These are phyloP conservation scores for Arthrobotrys iridis DNA, from an alignment of 2,329 filamentous ascomycete genomes.

Conservation along the genomic window DNA sequence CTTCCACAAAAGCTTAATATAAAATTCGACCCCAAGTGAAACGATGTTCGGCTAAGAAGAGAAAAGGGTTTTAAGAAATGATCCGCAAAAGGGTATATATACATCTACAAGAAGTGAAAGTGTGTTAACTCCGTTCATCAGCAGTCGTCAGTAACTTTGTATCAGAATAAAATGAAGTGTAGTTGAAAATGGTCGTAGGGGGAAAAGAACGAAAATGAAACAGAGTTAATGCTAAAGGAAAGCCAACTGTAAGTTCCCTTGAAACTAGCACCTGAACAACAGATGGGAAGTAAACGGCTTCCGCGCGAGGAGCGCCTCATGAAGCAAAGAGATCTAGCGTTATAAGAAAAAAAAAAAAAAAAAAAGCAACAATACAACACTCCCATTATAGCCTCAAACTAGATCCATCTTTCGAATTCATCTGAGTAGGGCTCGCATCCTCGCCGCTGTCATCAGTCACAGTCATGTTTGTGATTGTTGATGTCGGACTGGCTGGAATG, in stretches of 20 bases:
- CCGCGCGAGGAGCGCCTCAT: too few species aligned
- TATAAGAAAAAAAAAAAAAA: conserved; percentile 6
- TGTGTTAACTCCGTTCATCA: conserved; percentile 35
- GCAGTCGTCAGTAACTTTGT: conserved; percentile 31
- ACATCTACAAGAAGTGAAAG: conserved; percentile 47
- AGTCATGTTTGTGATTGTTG: conserved; percentile 22
- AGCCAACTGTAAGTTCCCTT: too few species aligned
- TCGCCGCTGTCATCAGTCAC: conserved; percentile 31
- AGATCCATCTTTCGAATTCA: not conserved
- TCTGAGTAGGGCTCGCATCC: conserved; percentile 16
- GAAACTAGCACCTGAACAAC: too few species aligned
- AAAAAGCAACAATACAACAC: not conserved
- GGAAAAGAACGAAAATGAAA: not conserved
- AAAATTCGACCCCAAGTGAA: too few species aligned
- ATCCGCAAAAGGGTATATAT: conserved; percentile 21
- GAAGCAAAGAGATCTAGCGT: not conserved
- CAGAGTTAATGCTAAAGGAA: too few species aligned
- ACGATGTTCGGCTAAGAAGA: conserved; percentile 9
- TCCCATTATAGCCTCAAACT: not conserved
- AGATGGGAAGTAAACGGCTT: too few species aligned
- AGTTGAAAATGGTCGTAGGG: not conserved
- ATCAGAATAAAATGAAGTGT: not conserved
- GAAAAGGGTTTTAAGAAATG: not conserved
- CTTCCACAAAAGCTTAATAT: too few species aligned
- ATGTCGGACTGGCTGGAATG: conserved; percentile 28